Evolutionary conservation across 108 stramenopile species (phyloP), one percentile per base, ranked within the genome.

Genomic region (Epithemia pelagica): DNA sequence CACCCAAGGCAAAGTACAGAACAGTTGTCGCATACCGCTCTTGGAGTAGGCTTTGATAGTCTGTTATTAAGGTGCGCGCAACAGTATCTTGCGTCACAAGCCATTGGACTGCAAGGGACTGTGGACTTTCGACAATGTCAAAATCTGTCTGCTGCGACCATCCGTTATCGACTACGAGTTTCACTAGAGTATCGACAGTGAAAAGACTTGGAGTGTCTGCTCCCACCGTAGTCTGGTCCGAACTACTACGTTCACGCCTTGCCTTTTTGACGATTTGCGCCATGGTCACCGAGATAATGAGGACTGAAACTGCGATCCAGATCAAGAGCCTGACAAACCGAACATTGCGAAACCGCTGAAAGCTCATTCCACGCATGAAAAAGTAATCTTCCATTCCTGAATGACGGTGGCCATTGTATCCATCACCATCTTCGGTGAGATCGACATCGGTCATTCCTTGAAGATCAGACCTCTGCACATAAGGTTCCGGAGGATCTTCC

Each of bases 11-110:
- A 70, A 70, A 82, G 62, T 79, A 82, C 22, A 82, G 62, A 0
- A 69, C 67, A 0, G 82, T 78, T 20, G 79, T 53, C 5, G 78
- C 82, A 62, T 82, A 82, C 28, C 78, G 67, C 37, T 46, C 37
- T 46, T 46, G 37, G 10, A 46, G 37, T 10, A 15, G 5, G 37
- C 10, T 15, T 15, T 5, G 10, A 15, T 46, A 5, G n/a, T n/a
- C n/a, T n/a, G n/a, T n/a, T n/a, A n/a, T n/a, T 46, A 46, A 15
- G 37, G 5, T 15, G 37, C 15, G 10, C 37, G 15, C 37, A 5
- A 46, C 37, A 46, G 5, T 46, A 15, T 5, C 5, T 15, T 5
- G 37, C 15, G 37, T 46, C 10, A 15, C 15, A 5, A 46, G 37
- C 37, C 37, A 46, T 46, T 46, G 37, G 15, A 46, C 15, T 5